Percentiles rank a stretch among this genome's conserved stretches.
These are phyloP conservation scores for Calcarisporium arbuscula DNA, from an alignment of 2,329 filamentous ascomycete species.

Conservation along the genomic window DNA sequence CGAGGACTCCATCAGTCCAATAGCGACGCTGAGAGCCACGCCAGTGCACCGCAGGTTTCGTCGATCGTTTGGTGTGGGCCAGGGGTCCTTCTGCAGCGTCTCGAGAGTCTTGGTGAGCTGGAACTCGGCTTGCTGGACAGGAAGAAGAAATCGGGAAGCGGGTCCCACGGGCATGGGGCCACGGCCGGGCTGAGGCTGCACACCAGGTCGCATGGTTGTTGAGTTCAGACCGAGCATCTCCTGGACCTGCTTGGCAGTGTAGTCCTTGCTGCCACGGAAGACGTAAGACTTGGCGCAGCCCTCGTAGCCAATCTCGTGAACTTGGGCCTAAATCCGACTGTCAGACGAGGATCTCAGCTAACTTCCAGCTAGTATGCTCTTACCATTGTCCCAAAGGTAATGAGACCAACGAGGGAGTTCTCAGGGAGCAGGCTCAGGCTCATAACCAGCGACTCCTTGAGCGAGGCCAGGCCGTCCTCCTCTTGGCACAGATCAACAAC, in stretches of 20 bases:
- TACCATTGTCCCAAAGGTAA: conserved; percentile 92
- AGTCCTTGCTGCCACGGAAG: conserved; percentile 96
- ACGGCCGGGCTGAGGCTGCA: conserved; percentile 68
- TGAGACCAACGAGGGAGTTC: conserved; percentile 73
- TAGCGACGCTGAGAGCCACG: conserved; percentile 91
- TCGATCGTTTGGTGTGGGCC: conserved; percentile 92
- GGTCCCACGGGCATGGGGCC: conserved; percentile 72
- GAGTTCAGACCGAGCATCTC: conserved; percentile 90
- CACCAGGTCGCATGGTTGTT: conserved; percentile 65
- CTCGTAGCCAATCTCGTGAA: conserved; percentile 95
- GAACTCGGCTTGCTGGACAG: conserved; percentile 93
- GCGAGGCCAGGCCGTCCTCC: conserved; percentile 73
- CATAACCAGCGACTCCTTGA: conserved; percentile 84
- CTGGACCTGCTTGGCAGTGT: conserved; percentile 96
- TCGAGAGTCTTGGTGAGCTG: conserved; percentile 95
- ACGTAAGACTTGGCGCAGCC: conserved; percentile 99
- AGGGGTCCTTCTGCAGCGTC: conserved; percentile 92
- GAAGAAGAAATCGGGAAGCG: conserved; percentile 83
- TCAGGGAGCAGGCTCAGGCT: conserved; percentile 76
- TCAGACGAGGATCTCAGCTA: conserved; percentile 2
- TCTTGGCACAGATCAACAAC: conserved; percentile 86
- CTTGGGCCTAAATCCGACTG: conserved; percentile 61
- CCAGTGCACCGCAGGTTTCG: conserved; percentile 88
- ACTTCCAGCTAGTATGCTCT: conserved; percentile 13
- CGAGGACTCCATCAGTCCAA: conserved; percentile 85